phyloP scores from a whole-genome alignment of 768 basidiomycete species.

The Cystofilobasidium ferigula region DNA sequence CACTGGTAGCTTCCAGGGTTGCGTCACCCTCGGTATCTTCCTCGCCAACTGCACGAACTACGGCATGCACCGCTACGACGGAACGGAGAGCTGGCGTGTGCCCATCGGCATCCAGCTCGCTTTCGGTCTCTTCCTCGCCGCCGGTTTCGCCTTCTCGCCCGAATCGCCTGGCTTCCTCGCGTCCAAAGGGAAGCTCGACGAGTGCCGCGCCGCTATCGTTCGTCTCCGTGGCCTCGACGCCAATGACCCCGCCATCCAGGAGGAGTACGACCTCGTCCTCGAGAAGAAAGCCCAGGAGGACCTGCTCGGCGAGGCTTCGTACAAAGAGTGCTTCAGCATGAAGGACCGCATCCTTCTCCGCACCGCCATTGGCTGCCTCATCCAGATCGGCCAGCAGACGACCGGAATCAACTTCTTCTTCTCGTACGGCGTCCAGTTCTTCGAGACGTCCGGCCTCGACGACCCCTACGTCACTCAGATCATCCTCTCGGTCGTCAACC shows the following conservation, averaged over 20 bases:
- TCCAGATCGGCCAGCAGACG: slow-evolving; percentile 25
- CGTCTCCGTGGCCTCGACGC: slow-evolving; percentile 18
- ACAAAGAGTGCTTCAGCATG: slow-evolving; percentile 23
- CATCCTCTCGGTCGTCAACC: slow-evolving; percentile 27
- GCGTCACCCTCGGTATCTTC: slow-evolving; percentile 28
- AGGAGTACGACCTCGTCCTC: slow-evolving; percentile 15
- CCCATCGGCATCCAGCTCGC: slow-evolving; percentile 24
- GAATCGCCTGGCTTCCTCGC: slow-evolving; percentile 26
- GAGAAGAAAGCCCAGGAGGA: slow-evolving; percentile 20
- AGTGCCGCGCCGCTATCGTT: slow-evolving; percentile 21
- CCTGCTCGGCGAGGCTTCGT: slow-evolving; percentile 19
- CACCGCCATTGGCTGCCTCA: slow-evolving; percentile 19
- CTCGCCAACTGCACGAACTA: slow-evolving; percentile 23
- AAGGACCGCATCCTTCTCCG: slow-evolving; percentile 24
- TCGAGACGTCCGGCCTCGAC: slow-evolving; percentile 36
- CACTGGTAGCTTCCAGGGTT: slow-evolving; percentile 27
- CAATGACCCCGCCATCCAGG: slow-evolving; percentile 10
- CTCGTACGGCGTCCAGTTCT: slow-evolving; percentile 30
- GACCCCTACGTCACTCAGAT: slow-evolving; percentile 32
- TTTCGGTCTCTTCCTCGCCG: slow-evolving; percentile 21
- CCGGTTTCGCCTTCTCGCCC: slow-evolving; percentile 25
- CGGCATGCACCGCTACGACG: slow-evolving; percentile 16
- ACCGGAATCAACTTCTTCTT: slow-evolving; percentile 29
- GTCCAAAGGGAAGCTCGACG: slow-evolving; percentile 15
- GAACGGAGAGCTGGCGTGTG: slow-evolving; percentile 19